Evolutionary conservation across 164 flowering plant species (phyloP), one percentile per base, ranked within the genome.

Genomic region (Hamamelis virginiana): DNA sequence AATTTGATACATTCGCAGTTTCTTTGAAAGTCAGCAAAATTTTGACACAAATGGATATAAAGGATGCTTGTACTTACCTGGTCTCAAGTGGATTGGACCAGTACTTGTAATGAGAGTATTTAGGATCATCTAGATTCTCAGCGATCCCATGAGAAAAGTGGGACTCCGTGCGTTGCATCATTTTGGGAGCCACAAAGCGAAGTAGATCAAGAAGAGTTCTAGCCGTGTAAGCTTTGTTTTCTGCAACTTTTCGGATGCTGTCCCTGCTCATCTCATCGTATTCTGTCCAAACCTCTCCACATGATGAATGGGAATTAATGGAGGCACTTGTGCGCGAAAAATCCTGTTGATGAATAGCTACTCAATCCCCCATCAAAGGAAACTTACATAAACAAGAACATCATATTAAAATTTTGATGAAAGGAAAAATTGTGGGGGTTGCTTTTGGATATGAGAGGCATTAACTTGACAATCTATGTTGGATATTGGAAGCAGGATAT

Each of bases 81-180:
- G 89, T 85, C 65, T 91, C 96, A 22, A 91, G 84, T 19, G 93
- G 96, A 84, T 91, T 88, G 13, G 93, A 90, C 93, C 96, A 90
- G 72, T 91, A 87, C 73, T 86, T 91, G 81, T 83, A 83, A 74
- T 91, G 88, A 19, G 75, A 68, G 58, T 91, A 91, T 65, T 80
- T 87, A 1, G 89, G 89, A 65, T 91, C 92, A 33, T 89, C 86
- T 11, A 91, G 77, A 72, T 89, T 73, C 0, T 89, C 89, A 10
- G 96, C 92, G 62, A 91, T 78, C n/a, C 94, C 96, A 74, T 91
- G 86, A 19, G 96, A 91, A 78, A 85, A 89, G 71, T 89, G 94
- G 74, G 82, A 74, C 68, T 86, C 92, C 1, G 84, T 81, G 6
- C 94, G 84, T 52, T 66, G 71, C 96, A 87, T 91, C 83, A 80